Conservation (phyloP, 805 yeast genomes). For the Teunomyces pallodes region DNA sequence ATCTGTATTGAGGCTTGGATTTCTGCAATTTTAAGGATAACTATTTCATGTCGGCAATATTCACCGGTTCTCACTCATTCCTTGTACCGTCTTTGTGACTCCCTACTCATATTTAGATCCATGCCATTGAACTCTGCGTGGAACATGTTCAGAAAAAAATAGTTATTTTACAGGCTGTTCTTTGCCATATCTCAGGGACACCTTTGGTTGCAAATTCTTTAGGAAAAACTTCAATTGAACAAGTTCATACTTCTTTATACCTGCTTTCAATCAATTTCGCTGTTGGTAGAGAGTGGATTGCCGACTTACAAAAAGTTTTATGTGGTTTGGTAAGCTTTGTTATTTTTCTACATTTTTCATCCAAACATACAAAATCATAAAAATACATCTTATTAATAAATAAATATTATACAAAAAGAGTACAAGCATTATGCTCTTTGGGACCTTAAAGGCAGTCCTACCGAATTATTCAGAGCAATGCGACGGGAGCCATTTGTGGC, state of each 20-base stretch:
- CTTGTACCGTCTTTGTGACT: too few species aligned
- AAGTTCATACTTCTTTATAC: too few species aligned
- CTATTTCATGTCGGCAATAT: too few species aligned
- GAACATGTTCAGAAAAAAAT: too few species aligned
- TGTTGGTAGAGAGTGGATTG: neutral
- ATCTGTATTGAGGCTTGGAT: too few species aligned
- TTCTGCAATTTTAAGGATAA: too few species aligned
- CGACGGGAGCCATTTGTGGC: slow-evolving; percentile 5
- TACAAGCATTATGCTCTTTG: neutral
- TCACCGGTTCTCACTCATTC: too few species aligned
- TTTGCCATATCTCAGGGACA: neutral
- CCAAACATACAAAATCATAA: neutral
- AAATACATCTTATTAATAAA: neutral
- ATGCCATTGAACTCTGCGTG: too few species aligned
- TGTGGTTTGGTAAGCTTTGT: neutral
- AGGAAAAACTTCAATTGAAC: neutral
- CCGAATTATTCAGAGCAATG: neutral
- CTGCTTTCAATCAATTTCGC: neutral
- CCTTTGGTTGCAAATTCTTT: neutral
- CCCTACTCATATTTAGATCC: too few species aligned
- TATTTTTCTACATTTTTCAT: neutral
- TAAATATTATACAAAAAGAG: neutral
- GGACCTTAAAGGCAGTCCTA: neutral
- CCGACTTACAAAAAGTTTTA: neutral
- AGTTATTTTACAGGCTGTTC: neutral